Conservation (phyloP, 1,139 yeast genomes). For the Saccharomyces hybrid region DNA sequence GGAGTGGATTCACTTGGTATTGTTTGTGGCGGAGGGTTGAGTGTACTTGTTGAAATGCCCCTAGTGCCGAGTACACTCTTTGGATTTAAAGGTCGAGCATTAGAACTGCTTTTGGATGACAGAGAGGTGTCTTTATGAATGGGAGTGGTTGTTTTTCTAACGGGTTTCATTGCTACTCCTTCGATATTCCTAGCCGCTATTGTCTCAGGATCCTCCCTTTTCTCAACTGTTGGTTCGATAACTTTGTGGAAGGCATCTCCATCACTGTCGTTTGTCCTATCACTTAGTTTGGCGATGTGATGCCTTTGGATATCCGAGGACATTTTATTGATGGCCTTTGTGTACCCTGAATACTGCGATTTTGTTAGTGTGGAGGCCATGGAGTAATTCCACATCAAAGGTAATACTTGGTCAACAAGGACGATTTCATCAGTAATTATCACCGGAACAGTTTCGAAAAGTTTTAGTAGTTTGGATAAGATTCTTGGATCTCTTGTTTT, state of each 20-base stretch:
- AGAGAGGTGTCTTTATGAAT: neutral
- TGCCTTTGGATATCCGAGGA: conserved; percentile 34
- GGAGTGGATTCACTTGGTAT: neutral
- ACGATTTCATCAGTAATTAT: conserved; percentile 34
- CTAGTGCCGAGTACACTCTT: neutral
- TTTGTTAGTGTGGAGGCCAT: conserved; percentile 40
- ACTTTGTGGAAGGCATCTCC: conserved; percentile 21
- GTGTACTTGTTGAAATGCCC: neutral
- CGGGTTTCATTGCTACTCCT: conserved; percentile 25
- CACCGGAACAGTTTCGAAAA: conserved; percentile 42
- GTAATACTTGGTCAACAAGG: conserved; percentile 42
- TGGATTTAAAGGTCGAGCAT: neutral
- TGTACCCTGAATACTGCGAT: conserved; percentile 36
- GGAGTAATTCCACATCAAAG: conserved; percentile 42
- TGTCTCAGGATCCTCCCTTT: conserved; percentile 18
- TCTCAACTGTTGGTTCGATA: conserved; percentile 18
- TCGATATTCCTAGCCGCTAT: conserved; percentile 17
- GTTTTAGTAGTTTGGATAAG: conserved; percentile 46
- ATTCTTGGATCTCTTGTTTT: conserved; percentile 72
- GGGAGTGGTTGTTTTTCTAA: conserved; percentile 9
- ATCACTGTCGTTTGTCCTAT: conserved; percentile 15
- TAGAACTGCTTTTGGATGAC: neutral
- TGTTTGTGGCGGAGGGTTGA: neutral
- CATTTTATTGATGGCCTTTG: conserved; percentile 34
- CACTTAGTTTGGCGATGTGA: conserved; percentile 29